These are phyloP conservation scores for Lantana camara DNA, from an alignment of 257 asterid genomes.

Conservation along the genomic window DNA sequence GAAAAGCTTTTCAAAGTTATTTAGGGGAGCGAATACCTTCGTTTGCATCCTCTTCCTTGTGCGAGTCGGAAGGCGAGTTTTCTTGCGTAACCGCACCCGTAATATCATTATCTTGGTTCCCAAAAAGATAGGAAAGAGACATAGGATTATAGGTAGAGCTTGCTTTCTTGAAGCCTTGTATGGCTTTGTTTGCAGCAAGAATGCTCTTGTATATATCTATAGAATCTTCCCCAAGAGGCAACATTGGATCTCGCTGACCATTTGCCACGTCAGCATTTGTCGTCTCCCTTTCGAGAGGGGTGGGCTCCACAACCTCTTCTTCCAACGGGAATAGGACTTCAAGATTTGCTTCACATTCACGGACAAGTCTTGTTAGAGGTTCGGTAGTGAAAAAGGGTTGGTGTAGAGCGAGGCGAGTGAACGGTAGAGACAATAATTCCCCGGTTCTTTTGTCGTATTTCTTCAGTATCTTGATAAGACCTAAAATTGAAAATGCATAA, in stretches of 20 bases:
- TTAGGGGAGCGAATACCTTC: slow-evolving; percentile 46
- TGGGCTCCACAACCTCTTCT: slow-evolving; percentile 68
- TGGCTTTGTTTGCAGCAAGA: slow-evolving; percentile 83
- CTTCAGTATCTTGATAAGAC: slow-evolving; percentile 88
- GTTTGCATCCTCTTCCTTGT: slow-evolving; percentile 45
- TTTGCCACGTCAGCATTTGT: slow-evolving; percentile 28
- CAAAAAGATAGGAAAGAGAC: slow-evolving; percentile 70
- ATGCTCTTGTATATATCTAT: slow-evolving; percentile 75
- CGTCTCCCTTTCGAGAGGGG: slow-evolving; percentile 33
- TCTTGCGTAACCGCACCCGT: slow-evolving; percentile 76
- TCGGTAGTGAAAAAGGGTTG: slow-evolving; percentile 92
- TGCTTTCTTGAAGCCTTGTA: slow-evolving; percentile 77
- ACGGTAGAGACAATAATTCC: slow-evolving; percentile 67
- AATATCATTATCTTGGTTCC: slow-evolving; percentile 56
- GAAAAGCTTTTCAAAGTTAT: slow-evolving; percentile 27
- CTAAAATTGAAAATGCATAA: slow-evolving; percentile 38
- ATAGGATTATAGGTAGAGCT: slow-evolving; percentile 91
- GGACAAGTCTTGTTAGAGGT: slow-evolving; percentile 75
- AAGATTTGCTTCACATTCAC: slow-evolving; percentile 88
- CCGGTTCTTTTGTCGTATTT: slow-evolving; percentile 94
- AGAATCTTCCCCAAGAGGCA: slow-evolving; percentile 62
- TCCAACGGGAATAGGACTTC: slow-evolving; percentile 82
- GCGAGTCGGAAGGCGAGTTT: slow-evolving; percentile 55
- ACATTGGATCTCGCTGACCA: too few relatives aligned
- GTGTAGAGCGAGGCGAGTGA: slow-evolving; percentile 71